Conservation (phyloP, 2,329 filamentous ascomycete genomes). For the Penicillium aurantiogriseum region DNA sequence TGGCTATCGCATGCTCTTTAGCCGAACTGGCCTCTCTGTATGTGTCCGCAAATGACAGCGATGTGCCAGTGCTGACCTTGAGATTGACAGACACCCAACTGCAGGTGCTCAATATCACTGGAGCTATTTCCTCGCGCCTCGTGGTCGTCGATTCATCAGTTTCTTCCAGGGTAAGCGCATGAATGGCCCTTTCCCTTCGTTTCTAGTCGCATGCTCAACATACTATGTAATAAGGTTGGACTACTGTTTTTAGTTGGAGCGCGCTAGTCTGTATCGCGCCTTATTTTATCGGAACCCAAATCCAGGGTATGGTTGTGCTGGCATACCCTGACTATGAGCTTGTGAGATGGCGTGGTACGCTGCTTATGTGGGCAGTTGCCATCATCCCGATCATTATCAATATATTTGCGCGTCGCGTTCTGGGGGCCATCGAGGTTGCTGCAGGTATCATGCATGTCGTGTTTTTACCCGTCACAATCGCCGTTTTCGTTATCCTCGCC, state of each 20-base stretch:
- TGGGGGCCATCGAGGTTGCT: constrained; percentile 51
- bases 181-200: not conserved
- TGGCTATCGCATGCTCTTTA: constrained; percentile 37
- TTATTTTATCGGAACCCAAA: constrained; percentile 30
- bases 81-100: constrained; percentile 11
- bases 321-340: constrained; percentile 21
- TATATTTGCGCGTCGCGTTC: constrained; percentile 43
- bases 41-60: not conserved
- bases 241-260: constrained; percentile 33
- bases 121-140: constrained; percentile 33
- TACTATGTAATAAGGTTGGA: constrained; percentile 23
- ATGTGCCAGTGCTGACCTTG: not conserved
- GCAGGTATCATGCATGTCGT: constrained; percentile 37
- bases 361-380: constrained; percentile 50
- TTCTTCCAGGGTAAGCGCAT: constrained; percentile 22
- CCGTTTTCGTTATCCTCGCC: no score
- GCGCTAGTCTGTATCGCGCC: constrained; percentile 27
- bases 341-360: constrained; percentile 38
- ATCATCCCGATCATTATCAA: constrained; percentile 51
- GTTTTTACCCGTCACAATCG: no score
- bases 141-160: constrained; percentile 21
- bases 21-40: constrained; percentile 43
- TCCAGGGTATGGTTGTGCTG: constrained; percentile 33
- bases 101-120: constrained; percentile 41
- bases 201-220: constrained; percentile 16